phyloP scores from a whole-genome alignment of 495 filamentous ascomycete genomes.

The Xylaria longipes region DNA sequence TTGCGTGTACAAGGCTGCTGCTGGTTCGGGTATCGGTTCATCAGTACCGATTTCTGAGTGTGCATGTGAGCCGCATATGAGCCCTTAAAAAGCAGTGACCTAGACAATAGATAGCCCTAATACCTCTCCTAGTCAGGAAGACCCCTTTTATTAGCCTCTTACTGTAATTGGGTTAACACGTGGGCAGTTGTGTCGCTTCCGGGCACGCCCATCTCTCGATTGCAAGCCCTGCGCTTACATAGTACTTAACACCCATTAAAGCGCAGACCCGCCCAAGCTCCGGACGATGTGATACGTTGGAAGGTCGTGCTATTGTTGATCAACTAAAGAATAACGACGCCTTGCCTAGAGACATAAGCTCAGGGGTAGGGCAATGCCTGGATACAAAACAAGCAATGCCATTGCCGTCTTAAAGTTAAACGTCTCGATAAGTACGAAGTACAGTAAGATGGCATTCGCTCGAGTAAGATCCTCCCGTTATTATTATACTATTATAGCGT shows the following conservation, averaged over 20 bases:
- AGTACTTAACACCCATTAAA: not conserved
- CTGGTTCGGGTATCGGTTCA: not conserved
- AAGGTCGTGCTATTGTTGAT: not conserved
- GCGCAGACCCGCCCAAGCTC: not conserved
- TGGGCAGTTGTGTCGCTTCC: not conserved
- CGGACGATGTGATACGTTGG: not conserved
- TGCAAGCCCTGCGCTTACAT: not conserved
- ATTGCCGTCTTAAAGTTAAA: not conserved
- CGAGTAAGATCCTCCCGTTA: constrained; percentile 1
- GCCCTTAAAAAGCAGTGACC: not conserved
- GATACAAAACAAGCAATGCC: not conserved
- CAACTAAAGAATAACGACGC: not conserved
- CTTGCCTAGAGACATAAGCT: not conserved
- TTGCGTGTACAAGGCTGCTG: not conserved
- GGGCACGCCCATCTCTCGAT: not conserved
- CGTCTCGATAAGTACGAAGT: not conserved
- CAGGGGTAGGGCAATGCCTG: not conserved
- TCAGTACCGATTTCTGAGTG: not conserved
- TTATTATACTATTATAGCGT: constrained; percentile 2
- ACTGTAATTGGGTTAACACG: not conserved
- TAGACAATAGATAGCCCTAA: not conserved
- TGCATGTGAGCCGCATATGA: constrained; percentile 7
- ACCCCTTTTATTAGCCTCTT: constrained; percentile 3
- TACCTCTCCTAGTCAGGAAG: not conserved
- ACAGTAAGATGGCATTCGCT: constrained; percentile 12